Base-by-base conservation (phyloP, 1,284 basidiomycete genomes). In the Cryptococcus jaspeensis region DNA sequence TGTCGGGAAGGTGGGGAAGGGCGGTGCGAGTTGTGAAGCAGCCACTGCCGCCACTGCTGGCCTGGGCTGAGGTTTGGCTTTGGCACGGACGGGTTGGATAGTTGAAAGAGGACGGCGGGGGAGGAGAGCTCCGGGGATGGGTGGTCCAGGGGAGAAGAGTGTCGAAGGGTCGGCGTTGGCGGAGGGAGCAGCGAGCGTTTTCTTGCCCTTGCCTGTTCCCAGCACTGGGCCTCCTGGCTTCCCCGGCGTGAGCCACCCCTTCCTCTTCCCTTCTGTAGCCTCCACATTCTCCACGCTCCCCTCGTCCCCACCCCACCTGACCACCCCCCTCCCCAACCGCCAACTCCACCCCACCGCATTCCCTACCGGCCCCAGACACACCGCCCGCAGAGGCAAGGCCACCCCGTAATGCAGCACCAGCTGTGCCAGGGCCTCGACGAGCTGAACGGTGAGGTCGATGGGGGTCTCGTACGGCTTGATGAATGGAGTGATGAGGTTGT, bases 361-460 rank as follows among this genome's bases (percentile, higher is more conserved):
- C 25, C 18, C 12, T n/a, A 32, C 25, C 15, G 46, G 25, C n/a
- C 8, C 25, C n/a, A 23, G 9, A 32, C 23, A 53, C 12, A 54
- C n/a, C 4, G 49, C 7, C 5, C 37, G 43, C n/a, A 58, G 13
- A 4, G 61, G 61, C 3, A 57, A 32, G 18, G 58, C 44, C 16
- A 63, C 38, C 15, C 18, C 40, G 46, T 56, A 67, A 52, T 67
- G 60, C 1, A 59, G 46, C 9, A 67, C 16, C 6, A 75, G 36
- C 12, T 47, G 49, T 16, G 41, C 37, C 5, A 66, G 28, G 0
- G 63, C 63, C 13, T 65, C 55, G 16, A 72, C 11, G 15, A 75
- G 60, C 3, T 66, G 61, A 11, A 71, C 32, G 0, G 66, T 62
- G 22, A 75, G 64, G 53, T 75, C 73, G 50, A 75, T 67, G 18